Evolutionary conservation across 2,329 filamentous ascomycete genomes (phyloP), one percentile per base, ranked within the genome.

Genomic region (Arthrobotrys megalospora): DNA sequence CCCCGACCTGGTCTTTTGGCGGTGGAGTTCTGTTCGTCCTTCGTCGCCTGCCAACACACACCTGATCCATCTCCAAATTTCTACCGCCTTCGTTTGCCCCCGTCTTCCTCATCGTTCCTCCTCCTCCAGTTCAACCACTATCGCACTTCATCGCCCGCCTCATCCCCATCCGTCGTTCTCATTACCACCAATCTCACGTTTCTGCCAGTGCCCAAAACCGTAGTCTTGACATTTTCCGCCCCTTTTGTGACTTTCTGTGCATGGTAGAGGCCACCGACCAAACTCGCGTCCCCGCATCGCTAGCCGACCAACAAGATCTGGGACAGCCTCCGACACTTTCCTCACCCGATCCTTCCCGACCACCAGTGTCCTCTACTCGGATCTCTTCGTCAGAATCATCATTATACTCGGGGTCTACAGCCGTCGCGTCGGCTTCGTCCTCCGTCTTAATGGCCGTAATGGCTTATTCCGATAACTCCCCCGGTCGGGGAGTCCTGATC

Each of bases 401-500:
- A 6, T 12, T 19, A 24, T 69, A 16, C 28, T 52, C 58, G 19
- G 55, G 48, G 19, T 45, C 52, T 32, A 72, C 63, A n/a, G 58
- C 55, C 64, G 48, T 69, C 53, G 68, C 55, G 58, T 65, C 76
- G 69, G 68, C 76, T 11, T 75, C 63, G 70, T 66, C 63, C 3
- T 79, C 63, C 48, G 53, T 75, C 21, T 12, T 73, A 32, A 75
- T 79, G 64, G 76, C 69, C 68, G 16, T 75, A 43, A 73, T 79
- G 76, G 76, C 63, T 69, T 32, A 76, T 82, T 82, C 83, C 68
- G 83, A 85, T 80, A 87, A 86, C 68, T 89, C 88, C 43, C 90
- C 89, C 67, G 90, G 89, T 76, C 90, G 90, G 83, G 95, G 95
- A 84, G 93, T 98, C 82, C 88, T 98, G 85, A 98, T 99, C 84